These are phyloP conservation scores for Vicia sativa DNA, from an alignment of 306 rosid genomes.

Conservation along the genomic window DNA sequence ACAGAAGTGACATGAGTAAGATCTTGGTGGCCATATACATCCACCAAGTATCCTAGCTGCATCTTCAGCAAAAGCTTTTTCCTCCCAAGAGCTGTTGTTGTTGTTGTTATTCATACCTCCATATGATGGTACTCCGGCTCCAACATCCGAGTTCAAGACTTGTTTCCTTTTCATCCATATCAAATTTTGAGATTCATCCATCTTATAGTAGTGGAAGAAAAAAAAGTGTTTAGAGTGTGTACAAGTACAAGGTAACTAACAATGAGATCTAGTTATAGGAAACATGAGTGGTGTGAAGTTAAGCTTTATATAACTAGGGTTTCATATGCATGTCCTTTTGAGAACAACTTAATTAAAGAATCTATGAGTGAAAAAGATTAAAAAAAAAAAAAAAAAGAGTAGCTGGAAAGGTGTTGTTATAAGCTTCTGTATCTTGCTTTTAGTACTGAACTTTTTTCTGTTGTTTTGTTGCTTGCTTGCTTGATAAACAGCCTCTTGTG, in stretches of 20 bases:
- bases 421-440: slow-evolving; percentile 15
- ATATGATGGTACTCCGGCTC: too few species aligned
- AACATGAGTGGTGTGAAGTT: slow-evolving; percentile 7
- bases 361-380: slow-evolving; percentile 4
- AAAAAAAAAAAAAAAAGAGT: slow-evolving; percentile 45
- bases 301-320: slow-evolving; percentile 39
- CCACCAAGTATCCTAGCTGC: slow-evolving; percentile 62
- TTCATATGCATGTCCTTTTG: slow-evolving; percentile 28
- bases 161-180: slow-evolving; percentile 57
- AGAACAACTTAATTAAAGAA: slow-evolving; percentile 46
- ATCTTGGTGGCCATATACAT: slow-evolving; percentile 84
- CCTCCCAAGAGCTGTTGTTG: slow-evolving; percentile 62
- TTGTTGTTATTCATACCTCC: too few species aligned
- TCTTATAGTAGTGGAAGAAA: neutral
- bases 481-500: slow-evolving; percentile 14
- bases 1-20: slow-evolving; percentile 85
- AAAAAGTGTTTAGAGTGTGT: neutral
- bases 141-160: too few species aligned
- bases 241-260: neutral
- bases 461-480: neutral
- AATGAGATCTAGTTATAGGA: slow-evolving; percentile 22
- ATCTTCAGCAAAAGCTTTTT: slow-evolving; percentile 83
- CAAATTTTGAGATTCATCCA: slow-evolving; percentile 51
- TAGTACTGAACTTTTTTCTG: slow-evolving; percentile 15
- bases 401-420: slow-evolving; percentile 25